Evolutionary conservation across 2,329 filamentous ascomycete genomes (phyloP), one percentile per base, ranked within the genome.

Genomic region (Fusarium marasasianum): DNA sequence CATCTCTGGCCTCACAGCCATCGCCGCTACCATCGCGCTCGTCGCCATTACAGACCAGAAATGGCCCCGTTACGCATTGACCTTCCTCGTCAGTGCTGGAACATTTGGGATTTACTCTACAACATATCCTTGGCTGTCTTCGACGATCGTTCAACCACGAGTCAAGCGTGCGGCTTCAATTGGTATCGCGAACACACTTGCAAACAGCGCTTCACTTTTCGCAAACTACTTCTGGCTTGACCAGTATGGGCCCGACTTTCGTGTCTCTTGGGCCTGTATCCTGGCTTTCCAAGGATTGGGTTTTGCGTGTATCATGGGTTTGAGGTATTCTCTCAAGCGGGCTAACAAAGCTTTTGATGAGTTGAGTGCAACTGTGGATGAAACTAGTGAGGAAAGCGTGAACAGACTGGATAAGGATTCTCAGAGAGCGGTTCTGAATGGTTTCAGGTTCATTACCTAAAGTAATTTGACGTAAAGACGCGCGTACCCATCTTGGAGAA

Each of bases 171-270:
- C 50, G 18, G 50, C 50, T 38, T 54, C 50, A 12, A 38, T 54
- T 6, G 50, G 33, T 1, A 54, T 54, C 18, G 50, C 50, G 0
- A 54, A 54, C 33, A 38, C 33, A 4, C 4, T 54, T 2, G 50
- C 33, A 1, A 38, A 54, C 24, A 38, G 24, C 24, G 50, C 50
- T 2, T 38, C 33, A 13, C 50, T 54, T 8, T 38, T 54, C 2
- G 50, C 50, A 6, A 54, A 54, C 13, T 54, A 54, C 33, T 54
- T 54, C 33, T 54, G 50, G 50, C 50, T 54, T 17, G 50, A 54
- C 24, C 33, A 54, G 9, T 54, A 54, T 17, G 50, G 50, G 5
- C 50, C 50, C 3, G 50, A 38, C 7, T 54, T 38, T 1, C 33
- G 50, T 3, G 50, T 54, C 17, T 54, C 50, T 22, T 54, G 50